phyloP scores from a whole-genome alignment of 2,329 filamentous ascomycete species.

The Monilinia aucupariae region DNA sequence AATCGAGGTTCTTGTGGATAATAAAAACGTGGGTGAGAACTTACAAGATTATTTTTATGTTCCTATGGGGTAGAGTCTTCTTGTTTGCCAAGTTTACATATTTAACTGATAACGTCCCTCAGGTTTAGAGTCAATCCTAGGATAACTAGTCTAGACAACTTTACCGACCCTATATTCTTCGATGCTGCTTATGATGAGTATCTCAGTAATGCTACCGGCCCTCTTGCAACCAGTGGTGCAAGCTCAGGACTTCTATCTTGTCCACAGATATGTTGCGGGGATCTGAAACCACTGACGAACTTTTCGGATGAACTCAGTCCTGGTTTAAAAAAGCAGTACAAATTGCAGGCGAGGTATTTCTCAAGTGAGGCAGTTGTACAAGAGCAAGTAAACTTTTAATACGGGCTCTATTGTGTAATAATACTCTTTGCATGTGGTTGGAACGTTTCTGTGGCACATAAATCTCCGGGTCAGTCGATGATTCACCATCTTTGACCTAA shows the following conservation, averaged over 20 bases:
- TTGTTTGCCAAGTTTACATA: too few relatives aligned
- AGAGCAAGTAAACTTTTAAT: not conserved
- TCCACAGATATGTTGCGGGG: not conserved
- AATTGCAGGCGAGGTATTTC: not conserved
- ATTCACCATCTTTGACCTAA: not conserved
- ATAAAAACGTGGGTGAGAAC: conserved; percentile 25
- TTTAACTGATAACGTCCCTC: not conserved
- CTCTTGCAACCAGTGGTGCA: not conserved
- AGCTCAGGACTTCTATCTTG: conserved; percentile 4
- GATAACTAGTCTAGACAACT: not conserved
- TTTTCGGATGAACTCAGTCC: not conserved
- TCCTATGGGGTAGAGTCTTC: not conserved
- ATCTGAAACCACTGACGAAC: not conserved
- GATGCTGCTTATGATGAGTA: conserved; percentile 8
- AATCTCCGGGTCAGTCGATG: not conserved
- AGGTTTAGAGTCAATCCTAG: conserved; percentile 1
- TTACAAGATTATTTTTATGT: conserved; percentile 10
- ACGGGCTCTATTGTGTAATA: not conserved
- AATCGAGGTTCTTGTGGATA: conserved; percentile 22
- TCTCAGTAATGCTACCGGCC: not conserved
- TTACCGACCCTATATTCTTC: not conserved
- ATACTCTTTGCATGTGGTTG: not conserved
- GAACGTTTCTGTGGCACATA: not conserved
- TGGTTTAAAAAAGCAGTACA: not conserved
- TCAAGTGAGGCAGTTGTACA: not conserved